Conservation (phyloP, 169 alveolate species). For the Fabrea salina region DNA sequence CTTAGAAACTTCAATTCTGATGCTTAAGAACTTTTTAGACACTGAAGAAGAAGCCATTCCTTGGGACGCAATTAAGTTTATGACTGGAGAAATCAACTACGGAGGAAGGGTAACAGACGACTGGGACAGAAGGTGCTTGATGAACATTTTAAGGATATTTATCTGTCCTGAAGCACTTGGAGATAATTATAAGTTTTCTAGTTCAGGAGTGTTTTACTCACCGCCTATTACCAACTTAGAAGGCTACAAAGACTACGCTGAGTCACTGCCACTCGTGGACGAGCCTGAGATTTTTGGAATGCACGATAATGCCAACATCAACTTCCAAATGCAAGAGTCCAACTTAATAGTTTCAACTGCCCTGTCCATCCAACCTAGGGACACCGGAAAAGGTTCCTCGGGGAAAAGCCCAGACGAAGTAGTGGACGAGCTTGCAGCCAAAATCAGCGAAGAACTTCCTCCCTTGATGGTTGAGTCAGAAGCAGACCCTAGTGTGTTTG, state of each 20-base stretch:
- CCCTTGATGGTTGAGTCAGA: slow-evolving; percentile 54
- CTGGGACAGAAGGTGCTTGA: slow-evolving; percentile 86
- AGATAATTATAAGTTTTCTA: slow-evolving; percentile 81
- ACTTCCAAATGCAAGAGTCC: slow-evolving; percentile 48
- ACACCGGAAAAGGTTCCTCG: slow-evolving; percentile 43
- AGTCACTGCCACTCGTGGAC: slow-evolving; percentile 80
- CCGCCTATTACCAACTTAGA: slow-evolving; percentile 82
- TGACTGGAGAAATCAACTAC: slow-evolving; percentile 91
- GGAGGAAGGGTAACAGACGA: slow-evolving; percentile 97
- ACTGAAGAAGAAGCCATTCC: slow-evolving; percentile 86
- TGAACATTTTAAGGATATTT: slow-evolving; percentile 75
- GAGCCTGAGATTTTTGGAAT: slow-evolving; percentile 92
- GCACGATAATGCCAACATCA: slow-evolving; percentile 90
- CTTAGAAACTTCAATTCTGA: slow-evolving; percentile 83
- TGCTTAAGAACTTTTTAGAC: slow-evolving; percentile 83
- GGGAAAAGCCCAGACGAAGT: slow-evolving; percentile 65
- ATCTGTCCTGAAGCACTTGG: slow-evolving; percentile 66
- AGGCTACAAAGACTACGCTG: slow-evolving; percentile 73
- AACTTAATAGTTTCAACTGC: not conserved
- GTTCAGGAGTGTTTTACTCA: slow-evolving; percentile 73
- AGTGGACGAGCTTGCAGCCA: slow-evolving; percentile 57
- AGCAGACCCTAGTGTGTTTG: slow-evolving; percentile 47
- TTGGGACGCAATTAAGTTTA: slow-evolving; percentile 88
- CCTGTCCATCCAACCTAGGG: slow-evolving; percentile 31
- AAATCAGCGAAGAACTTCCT: slow-evolving; percentile 46